Conservation (phyloP, 306 rosid genomes). For the Pyrus bretschneideri region DNA sequence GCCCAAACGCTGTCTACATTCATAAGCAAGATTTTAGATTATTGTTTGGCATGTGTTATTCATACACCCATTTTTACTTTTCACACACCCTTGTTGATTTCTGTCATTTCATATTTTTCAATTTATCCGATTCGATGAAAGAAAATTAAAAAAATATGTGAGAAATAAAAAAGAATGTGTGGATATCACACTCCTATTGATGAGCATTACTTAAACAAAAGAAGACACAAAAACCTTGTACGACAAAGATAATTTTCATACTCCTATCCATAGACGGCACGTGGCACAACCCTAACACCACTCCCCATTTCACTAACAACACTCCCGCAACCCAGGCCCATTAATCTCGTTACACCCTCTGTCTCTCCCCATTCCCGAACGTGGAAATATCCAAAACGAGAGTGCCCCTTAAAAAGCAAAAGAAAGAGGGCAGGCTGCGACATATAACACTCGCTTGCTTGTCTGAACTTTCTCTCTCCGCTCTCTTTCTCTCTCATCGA, state of each 20-base stretch:
- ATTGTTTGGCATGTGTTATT: neutral
- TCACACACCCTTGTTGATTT: too few species aligned
- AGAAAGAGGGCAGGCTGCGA: slow-evolving; percentile 17
- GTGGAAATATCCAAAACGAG: slow-evolving; percentile 5
- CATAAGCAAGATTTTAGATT: neutral
- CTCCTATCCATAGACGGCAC: slow-evolving; percentile 7
- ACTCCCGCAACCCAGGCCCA: slow-evolving; percentile 15
- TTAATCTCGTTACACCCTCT: neutral
- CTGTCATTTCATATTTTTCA: too few species aligned
- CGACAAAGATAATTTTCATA: neutral
- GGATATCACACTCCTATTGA: neutral
- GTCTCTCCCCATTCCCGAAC: neutral
- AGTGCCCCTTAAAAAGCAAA: slow-evolving; percentile 15
- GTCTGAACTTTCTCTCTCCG: slow-evolving; percentile 13
- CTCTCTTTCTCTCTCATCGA: slow-evolving; percentile 4
- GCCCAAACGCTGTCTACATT: neutral
- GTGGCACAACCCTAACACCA: slow-evolving; percentile 1
- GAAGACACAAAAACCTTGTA: neutral
- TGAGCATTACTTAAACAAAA: neutral
- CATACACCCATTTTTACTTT: too few species aligned
- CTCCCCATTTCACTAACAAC: neutral
- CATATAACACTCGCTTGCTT: slow-evolving; percentile 10
- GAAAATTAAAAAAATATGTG: too few species aligned
- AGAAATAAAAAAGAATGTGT: too few species aligned
- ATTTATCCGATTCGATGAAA: too few species aligned